A percentile compares a stretch with the other conserved stretches of the same genome.
These are phyloP conservation scores for Orbilia quercus DNA, from an alignment of 2,329 filamentous ascomycete species.

Conservation along the genomic window DNA sequence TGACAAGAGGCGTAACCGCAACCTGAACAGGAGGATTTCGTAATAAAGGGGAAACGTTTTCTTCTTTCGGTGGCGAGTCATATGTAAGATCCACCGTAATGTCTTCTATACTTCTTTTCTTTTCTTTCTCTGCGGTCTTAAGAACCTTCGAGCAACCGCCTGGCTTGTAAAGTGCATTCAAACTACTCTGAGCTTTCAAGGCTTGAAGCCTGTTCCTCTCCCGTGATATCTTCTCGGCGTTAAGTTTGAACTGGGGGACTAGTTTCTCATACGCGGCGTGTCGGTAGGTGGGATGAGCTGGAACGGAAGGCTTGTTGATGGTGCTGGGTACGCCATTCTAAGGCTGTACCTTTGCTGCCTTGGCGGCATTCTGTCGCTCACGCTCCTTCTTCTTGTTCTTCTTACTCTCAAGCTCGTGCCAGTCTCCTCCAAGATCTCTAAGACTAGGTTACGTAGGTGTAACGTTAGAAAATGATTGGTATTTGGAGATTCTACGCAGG, in stretches of 20 bases:
- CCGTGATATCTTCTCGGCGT: no score
- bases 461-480: neutral
- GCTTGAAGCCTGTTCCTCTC: no score
- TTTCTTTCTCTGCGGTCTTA: no score
- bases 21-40: no score
- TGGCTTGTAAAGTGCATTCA: no score
- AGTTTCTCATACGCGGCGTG: neutral
- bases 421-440: conserved; percentile 85
- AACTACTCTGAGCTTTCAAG: no score
- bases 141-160: no score
- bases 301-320: neutral
- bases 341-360: conserved; percentile 24
- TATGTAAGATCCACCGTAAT: no score
- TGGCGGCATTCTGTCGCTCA: conserved; percentile 72
- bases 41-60: no score
- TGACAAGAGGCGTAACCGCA: no score
- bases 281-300: neutral
- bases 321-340: conserved; percentile 14
- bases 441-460: conserved; percentile 67
- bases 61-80: no score
- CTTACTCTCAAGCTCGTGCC: conserved; percentile 99
- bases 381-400: conserved; percentile 85
- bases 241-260: neutral
- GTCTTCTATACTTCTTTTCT: no score
- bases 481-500: neutral